A percentile compares a stretch with the other conserved stretches of the same genome.
Evolutionary conservation across 1,284 basidiomycete species (phyloP).

Genomic region (Trichosporon coremiiforme): DNA sequence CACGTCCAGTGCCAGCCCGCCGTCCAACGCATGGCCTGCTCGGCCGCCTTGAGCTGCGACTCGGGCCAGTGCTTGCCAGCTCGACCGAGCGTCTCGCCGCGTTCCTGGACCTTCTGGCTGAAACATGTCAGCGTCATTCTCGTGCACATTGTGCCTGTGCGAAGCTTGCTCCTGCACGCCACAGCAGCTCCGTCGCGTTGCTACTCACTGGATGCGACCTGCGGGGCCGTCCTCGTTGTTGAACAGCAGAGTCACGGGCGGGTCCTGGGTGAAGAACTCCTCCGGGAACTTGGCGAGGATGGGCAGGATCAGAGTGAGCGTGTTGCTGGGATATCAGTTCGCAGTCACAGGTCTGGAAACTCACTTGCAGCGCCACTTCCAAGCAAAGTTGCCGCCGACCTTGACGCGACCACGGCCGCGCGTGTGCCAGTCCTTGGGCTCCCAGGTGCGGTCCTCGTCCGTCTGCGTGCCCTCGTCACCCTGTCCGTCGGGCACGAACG

Average conservation of each 20-base stretch:
- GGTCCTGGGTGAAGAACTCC: conserved; percentile 40
- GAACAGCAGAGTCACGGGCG: conserved; percentile 44
- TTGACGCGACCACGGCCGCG: conserved; percentile 41
- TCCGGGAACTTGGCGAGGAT: conserved; percentile 42
- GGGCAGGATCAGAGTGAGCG: conserved; percentile 42
- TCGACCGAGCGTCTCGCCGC: conserved; percentile 36
- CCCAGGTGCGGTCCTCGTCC: conserved; percentile 35
- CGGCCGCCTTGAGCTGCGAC: conserved; percentile 38
- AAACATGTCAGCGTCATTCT: neutral
- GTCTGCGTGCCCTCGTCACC: conserved; percentile 44
- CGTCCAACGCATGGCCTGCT: conserved; percentile 43
- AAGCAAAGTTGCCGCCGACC: conserved; percentile 37
- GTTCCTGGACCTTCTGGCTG: conserved; percentile 35
- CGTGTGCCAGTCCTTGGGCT: conserved; percentile 27
- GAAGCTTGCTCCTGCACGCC: too few species aligned
- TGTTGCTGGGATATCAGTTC: conserved; percentile 38
- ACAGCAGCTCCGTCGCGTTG: too few species aligned
- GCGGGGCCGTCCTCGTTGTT: conserved; percentile 44
- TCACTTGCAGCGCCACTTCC: conserved; percentile 48
- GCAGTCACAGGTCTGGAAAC: conserved; percentile 23
- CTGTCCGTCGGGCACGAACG: conserved; percentile 46
- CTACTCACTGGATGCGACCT: conserved; percentile 37
- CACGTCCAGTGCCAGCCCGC: conserved; percentile 50
- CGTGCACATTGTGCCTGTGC: neutral
- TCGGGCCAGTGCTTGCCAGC: conserved; percentile 42